Evolutionary conservation across 352 stramenopile species (phyloP).

Genomic region (Phytophthora agathidicida): DNA sequence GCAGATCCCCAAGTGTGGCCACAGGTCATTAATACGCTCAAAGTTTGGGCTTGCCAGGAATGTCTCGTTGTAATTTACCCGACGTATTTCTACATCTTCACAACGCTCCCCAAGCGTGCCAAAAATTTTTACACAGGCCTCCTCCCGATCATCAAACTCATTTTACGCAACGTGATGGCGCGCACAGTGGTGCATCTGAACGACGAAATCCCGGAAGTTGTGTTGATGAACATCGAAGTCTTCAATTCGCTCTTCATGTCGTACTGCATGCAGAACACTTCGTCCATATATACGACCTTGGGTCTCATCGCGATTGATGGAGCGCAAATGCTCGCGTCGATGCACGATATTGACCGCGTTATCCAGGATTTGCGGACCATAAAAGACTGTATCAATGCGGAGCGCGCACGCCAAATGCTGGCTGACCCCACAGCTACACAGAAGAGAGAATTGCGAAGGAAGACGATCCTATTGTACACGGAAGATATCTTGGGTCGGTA

Average conservation of each 20-base stretch:
- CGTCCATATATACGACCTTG: slow-evolving; percentile 31
- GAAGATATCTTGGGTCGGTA: slow-evolving; percentile 22
- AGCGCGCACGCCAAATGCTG: background rate
- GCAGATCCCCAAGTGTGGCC: slow-evolving; percentile 13
- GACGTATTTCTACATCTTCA: slow-evolving; percentile 36
- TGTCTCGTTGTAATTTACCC: slow-evolving; percentile 34
- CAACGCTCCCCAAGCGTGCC: background rate
- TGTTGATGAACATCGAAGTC: slow-evolving; percentile 53
- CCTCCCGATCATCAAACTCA: slow-evolving; percentile 38
- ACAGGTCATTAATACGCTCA: slow-evolving; percentile 16
- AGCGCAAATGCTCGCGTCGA: slow-evolving; percentile 12
- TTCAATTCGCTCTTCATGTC: slow-evolving; percentile 49
- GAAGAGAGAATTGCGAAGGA: background rate
- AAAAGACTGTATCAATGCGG: slow-evolving; percentile 3
- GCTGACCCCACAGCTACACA: background rate
- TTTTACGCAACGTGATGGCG: slow-evolving; percentile 25
- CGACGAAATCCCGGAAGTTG: slow-evolving; percentile 30
- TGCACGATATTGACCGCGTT: slow-evolving; percentile 22
- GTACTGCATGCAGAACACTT: slow-evolving; percentile 50
- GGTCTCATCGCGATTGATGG: slow-evolving; percentile 30
- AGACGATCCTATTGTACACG: slow-evolving; percentile 6
- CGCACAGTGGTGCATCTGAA: slow-evolving; percentile 22
- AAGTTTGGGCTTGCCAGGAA: slow-evolving; percentile 21
- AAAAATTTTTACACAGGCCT: slow-evolving; percentile 31
- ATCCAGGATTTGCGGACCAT: slow-evolving; percentile 9